These are phyloP conservation scores for Boechera stricta DNA, from an alignment of 345 rosid genomes.

Conservation along the genomic window DNA sequence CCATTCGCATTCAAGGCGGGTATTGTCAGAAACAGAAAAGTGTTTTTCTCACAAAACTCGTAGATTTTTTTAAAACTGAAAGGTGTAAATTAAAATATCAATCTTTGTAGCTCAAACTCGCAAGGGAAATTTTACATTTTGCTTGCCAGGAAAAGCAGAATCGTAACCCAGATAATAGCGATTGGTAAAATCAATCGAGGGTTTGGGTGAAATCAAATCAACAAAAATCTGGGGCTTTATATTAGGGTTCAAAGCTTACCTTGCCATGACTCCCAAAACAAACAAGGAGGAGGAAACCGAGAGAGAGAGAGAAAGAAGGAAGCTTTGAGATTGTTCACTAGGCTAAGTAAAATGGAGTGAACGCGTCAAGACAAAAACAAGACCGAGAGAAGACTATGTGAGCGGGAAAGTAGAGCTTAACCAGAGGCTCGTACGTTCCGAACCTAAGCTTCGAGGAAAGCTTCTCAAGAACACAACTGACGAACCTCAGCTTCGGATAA, in stretches of 20 bases:
- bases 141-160: conserved; percentile 19
- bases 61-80: too few species aligned
- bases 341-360: conserved; percentile 47
- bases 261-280: conserved; percentile 45
- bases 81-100: not conserved
- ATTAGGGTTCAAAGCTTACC: conserved; percentile 44
- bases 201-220: conserved; percentile 8
- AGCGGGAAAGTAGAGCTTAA: conserved; percentile 53
- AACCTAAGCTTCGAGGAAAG: conserved; percentile 50
- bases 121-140: conserved; percentile 17
- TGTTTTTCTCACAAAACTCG: too few species aligned
- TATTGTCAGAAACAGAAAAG: too few species aligned
- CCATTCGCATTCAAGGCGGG: not conserved
- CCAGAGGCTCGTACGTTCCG: conserved; percentile 35
- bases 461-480: conserved; percentile 26
- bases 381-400: conserved; percentile 30
- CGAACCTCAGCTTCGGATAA: conserved; percentile 23
- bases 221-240: not conserved
- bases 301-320: conserved; percentile 17
- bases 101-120: conserved; percentile 10
- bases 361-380: conserved; percentile 25
- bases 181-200: conserved; percentile 5
- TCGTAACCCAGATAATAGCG: not conserved
- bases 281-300: not conserved
- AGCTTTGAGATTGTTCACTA: conserved; percentile 31